phyloP scores from a whole-genome alignment of 1,139 yeast species.

The Geotrichum europaeum region DNA sequence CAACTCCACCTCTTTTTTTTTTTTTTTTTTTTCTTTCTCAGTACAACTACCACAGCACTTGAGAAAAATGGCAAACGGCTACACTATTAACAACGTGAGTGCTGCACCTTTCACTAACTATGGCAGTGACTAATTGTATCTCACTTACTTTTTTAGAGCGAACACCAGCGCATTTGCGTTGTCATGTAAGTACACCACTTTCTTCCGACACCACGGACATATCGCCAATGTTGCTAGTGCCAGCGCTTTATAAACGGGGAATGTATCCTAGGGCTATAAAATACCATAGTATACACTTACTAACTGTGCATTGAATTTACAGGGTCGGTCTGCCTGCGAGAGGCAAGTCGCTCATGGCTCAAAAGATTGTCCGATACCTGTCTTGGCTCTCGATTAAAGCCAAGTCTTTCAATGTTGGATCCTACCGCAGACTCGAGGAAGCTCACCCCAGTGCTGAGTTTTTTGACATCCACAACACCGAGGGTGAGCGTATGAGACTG shows the following conservation, averaged over 20 bases:
- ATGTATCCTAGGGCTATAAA: neutral
- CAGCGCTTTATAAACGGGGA: neutral
- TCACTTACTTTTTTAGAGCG: constrained; percentile 4
- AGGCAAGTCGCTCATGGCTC: constrained; percentile 76
- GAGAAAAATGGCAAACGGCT: constrained; percentile 8
- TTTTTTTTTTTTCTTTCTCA: neutral
- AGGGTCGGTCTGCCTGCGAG: constrained; percentile 65
- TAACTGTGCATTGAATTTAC: neutral
- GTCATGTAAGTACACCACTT: constrained; percentile 32
- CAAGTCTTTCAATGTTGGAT: constrained; percentile 84
- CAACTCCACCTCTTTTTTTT: neutral
- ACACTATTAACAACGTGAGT: constrained; percentile 6
- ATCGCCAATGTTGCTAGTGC: neutral
- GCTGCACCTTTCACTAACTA: neutral
- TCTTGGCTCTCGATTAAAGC: constrained; percentile 89
- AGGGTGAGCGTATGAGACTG: constrained; percentile 56
- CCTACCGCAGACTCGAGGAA: constrained; percentile 59
- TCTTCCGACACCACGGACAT: neutral
- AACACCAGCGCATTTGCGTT: constrained; percentile 38
- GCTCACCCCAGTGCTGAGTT: constrained; percentile 68
- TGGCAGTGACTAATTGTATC: neutral
- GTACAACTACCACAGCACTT: neutral
- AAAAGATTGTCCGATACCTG: constrained; percentile 76
- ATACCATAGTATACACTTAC: neutral
- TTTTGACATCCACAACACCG: constrained; percentile 61